A percentile compares a stretch with the other conserved stretches of the same genome.
Conservation (phyloP, 2,329 filamentous ascomycete species). For the Colletotrichum ledebouriae region DNA sequence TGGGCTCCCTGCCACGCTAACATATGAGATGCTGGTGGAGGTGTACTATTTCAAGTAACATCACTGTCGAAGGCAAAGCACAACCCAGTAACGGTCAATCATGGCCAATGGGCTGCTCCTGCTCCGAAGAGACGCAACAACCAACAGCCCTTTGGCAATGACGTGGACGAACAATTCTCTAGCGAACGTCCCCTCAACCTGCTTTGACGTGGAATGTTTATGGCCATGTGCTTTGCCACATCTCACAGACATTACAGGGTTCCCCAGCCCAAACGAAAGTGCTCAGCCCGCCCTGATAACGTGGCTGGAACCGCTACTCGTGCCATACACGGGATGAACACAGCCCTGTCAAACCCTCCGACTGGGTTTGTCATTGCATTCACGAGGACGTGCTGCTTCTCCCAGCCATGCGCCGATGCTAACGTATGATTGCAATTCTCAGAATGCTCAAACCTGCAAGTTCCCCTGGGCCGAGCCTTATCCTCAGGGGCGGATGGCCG, state of each 20-base stretch:
- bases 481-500: slow-evolving; percentile 29
- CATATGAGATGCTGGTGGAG: no score
- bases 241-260: slow-evolving; percentile 27
- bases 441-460: neutral
- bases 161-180: neutral
- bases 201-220: no score
- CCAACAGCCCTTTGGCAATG: neutral
- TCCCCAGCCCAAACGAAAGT: slow-evolving; percentile 4
- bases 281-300: slow-evolving; percentile 19
- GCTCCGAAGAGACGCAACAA: slow-evolving; percentile 1
- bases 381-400: neutral
- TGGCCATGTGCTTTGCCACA: slow-evolving; percentile 18
- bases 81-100: slow-evolving; percentile 14
- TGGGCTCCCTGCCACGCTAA: no score
- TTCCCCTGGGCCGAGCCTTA: slow-evolving; percentile 7
- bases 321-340: neutral
- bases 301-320: slow-evolving; percentile 14
- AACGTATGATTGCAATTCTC: neutral
- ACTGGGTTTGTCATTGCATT: neutral
- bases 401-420: neutral
- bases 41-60: slow-evolving; percentile 31
- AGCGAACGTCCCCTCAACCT: slow-evolving; percentile 9
- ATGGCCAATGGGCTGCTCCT: neutral
- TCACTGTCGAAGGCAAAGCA: slow-evolving; percentile 11
- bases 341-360: neutral